phyloP scores from a whole-genome alignment of 331 rosid genomes.

The Arachis monticola region DNA sequence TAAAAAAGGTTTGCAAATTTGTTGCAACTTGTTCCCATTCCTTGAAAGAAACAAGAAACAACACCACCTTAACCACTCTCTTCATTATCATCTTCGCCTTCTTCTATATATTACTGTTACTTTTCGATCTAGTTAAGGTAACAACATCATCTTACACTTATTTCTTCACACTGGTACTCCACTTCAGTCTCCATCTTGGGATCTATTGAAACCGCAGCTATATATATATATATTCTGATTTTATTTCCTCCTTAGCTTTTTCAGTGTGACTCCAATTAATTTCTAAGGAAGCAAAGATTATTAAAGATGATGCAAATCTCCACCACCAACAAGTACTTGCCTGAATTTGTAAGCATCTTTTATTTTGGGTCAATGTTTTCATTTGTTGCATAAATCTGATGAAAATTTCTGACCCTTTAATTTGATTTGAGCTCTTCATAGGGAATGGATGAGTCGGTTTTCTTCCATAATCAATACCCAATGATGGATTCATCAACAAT shows the following conservation, averaged over 20 bases:
- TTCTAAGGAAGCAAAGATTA: constrained; percentile 3
- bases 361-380: neutral
- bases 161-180: neutral
- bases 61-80: neutral
- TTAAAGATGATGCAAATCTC: constrained; percentile 42
- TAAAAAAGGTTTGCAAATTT: neutral
- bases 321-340: constrained; percentile 34
- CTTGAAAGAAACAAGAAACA: neutral
- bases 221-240: neutral
- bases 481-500: constrained; percentile 36
- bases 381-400: neutral
- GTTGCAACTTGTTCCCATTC: neutral
- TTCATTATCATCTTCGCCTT: neutral
- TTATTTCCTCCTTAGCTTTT: constrained; percentile 3
- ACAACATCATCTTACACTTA: neutral
- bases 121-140: neutral
- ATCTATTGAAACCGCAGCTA: too few species aligned
- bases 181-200: constrained; percentile 1
- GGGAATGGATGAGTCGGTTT: constrained; percentile 49
- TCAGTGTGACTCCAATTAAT: constrained; percentile 8
- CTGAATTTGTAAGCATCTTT: constrained; percentile 45
- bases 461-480: constrained; percentile 25
- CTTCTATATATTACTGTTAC: neutral
- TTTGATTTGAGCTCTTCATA: neutral
- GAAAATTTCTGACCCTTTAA: neutral